Base-by-base conservation (phyloP, 441 rosid species). In the Populus hybrid region DNA sequence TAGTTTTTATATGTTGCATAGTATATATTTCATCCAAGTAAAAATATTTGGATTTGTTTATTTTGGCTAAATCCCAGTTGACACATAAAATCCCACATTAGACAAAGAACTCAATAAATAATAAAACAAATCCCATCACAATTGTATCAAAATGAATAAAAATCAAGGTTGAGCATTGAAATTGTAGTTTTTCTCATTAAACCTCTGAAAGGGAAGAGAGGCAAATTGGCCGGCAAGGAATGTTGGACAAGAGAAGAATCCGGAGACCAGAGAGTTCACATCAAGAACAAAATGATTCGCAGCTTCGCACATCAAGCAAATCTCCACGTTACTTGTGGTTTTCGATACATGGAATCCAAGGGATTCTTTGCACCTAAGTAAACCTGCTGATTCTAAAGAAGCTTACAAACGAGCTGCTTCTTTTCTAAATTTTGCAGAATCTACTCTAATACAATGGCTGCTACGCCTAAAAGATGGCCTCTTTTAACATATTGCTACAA, bases 371-470 rank as follows among this genome's bases (percentile, higher is more conserved):
- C 23, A 63, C 66, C 66, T 63, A 63, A 23, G 66, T 21, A 21
- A 10, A 63, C 28, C 26, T 23, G 14, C 28, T 63, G 66, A 10
- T 63, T 21, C 66, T 63, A 63, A 24, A 63, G 28, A 63, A 63
- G 66, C 66, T 23, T 23, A 28, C 24, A 30, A 35, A 53, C 81
- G 67, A 53, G 73, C 11, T 6, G 21, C 57, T 57, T 38, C 67
- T 71, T 67, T 16, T 18, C 7, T 2, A n/a, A 34, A 72, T 72
- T 70, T 50, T 73, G 66, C 66, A 68, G 50, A 30, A 63, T 69
- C 70, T 69, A 61, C 66, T 63, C 23, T 32, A 18, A 30, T 20
- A 23, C 12, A 50, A 46, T 69, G 20, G 42, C 46, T 42, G 21
- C 61, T 0, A 4, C n/a, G 59, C 66, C 69, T 42, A 12, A 34